Percentiles rank a stretch among this genome's conserved stretches.
These are phyloP conservation scores for Fraxinus xanthoxyloides DNA, from an alignment of 305 asterid species.

Conservation along the genomic window DNA sequence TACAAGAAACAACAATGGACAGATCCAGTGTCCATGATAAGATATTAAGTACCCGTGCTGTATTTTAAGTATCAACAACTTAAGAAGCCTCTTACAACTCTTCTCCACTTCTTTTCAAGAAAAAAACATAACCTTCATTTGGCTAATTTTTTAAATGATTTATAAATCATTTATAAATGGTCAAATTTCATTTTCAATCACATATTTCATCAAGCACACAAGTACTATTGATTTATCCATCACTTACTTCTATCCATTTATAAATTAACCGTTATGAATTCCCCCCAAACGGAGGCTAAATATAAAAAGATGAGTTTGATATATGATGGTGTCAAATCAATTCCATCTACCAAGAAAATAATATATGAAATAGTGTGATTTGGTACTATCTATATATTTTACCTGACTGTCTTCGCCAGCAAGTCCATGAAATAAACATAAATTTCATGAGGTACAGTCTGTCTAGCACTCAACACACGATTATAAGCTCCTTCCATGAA, in stretches of 20 bases:
- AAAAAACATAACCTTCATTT: not conserved
- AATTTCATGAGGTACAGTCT: not conserved
- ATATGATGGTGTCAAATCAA: not conserved
- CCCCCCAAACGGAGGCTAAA: not conserved
- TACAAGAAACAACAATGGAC: not conserved
- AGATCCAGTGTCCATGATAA: not conserved
- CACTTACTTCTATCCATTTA: not conserved
- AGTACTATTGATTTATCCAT: not conserved
- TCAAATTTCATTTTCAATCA: not conserved
- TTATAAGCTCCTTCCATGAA: constrained; percentile 99
- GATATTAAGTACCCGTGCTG: not conserved
- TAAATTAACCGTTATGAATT: not conserved
- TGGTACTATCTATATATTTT: not conserved
- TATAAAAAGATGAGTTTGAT: not conserved
- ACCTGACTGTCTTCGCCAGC: constrained; percentile 94
- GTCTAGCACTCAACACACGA: constrained; percentile 83
- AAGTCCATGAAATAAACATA: constrained; percentile 92
- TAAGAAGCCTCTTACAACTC: not conserved
- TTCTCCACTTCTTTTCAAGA: not conserved
- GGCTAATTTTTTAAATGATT: not conserved
- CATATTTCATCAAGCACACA: not conserved
- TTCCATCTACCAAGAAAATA: not conserved
- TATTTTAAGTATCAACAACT: not conserved
- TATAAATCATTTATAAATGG: not conserved
- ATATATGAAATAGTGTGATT: not conserved